Percentiles rank a stretch among this genome's conserved stretches.
Evolutionary conservation across 331 rosid species (phyloP).

Genomic region (Malus hybrid): DNA sequence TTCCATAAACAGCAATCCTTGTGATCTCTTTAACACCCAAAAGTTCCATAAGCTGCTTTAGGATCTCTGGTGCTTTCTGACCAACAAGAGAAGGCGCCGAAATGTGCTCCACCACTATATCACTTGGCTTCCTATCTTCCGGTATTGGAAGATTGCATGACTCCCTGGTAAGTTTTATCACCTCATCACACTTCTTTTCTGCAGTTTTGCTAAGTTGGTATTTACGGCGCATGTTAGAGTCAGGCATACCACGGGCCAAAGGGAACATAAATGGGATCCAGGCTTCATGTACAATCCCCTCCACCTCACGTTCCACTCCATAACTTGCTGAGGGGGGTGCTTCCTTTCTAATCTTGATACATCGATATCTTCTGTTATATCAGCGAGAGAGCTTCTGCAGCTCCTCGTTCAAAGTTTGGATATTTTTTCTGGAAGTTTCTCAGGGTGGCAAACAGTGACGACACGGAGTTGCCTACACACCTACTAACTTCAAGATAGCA

Average conservation of each 20-base stretch:
- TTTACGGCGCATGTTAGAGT: background rate
- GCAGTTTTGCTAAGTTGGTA: conserved; percentile 1
- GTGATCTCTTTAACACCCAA: background rate
- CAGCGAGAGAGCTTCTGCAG: background rate
- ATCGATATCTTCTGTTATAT: background rate
- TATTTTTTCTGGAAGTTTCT: conserved; percentile 1
- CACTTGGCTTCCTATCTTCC: background rate
- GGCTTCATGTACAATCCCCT: background rate
- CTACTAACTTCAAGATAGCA: background rate
- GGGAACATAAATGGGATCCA: background rate
- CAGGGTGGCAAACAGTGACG: background rate
- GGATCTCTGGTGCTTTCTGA: conserved; percentile 1
- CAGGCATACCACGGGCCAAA: background rate
- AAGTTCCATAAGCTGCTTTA: background rate
- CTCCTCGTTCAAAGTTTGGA: background rate
- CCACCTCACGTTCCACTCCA: background rate
- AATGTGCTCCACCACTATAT: background rate
- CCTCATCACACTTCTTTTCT: background rate
- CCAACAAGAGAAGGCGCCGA: conserved; percentile 9
- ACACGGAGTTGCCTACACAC: background rate
- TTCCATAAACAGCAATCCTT: conserved; percentile 12
- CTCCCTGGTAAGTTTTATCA: background rate
- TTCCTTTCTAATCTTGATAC: conserved; percentile 1
- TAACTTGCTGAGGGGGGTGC: background rate
- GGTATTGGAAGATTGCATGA: background rate